Conservation (phyloP, 2,329 filamentous ascomycete species). For the Hypoxylon sp. region DNA sequence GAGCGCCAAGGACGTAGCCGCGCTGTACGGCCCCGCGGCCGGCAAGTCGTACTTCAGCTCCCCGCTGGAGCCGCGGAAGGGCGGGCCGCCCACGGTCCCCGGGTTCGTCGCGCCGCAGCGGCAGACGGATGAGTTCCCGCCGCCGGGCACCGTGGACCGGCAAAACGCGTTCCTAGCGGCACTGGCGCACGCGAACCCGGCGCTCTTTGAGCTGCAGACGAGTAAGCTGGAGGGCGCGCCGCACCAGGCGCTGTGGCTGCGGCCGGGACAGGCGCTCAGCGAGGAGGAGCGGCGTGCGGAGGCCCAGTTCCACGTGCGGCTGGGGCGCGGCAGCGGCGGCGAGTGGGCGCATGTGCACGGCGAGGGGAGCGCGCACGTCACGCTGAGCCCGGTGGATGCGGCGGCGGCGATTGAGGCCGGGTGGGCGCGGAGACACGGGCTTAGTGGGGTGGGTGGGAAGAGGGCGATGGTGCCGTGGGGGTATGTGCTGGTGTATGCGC, state of each 20-base stretch:
- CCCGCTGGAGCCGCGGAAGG: slow-evolving; percentile 27
- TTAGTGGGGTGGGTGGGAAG: slow-evolving; percentile 51
- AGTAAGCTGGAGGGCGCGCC: slow-evolving; percentile 55
- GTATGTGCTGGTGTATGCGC: slow-evolving; percentile 60
- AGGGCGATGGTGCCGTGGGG: slow-evolving; percentile 52
- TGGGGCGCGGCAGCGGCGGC: slow-evolving; percentile 43
- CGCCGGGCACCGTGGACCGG: slow-evolving; percentile 24
- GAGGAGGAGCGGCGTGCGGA: background rate
- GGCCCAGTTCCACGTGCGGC: slow-evolving; percentile 16
- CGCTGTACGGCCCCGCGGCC: slow-evolving; percentile 50
- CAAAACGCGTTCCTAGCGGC: slow-evolving; percentile 51
- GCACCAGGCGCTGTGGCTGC: slow-evolving; percentile 53
- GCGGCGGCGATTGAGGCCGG: slow-evolving; percentile 54
- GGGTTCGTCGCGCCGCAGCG: slow-evolving; percentile 58
- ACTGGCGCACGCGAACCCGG: slow-evolving; percentile 49
- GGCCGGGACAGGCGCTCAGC: background rate
- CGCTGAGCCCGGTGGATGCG: slow-evolving; percentile 58
- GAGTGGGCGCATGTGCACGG: slow-evolving; percentile 59
- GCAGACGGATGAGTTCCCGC: slow-evolving; percentile 52
- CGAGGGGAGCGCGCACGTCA: slow-evolving; percentile 59
- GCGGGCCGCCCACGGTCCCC: slow-evolving; percentile 53
- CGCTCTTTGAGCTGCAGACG: slow-evolving; percentile 47
- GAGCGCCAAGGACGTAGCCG: slow-evolving; percentile 37
- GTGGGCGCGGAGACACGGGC: slow-evolving; percentile 59
- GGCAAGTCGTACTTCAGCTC: slow-evolving; percentile 43